Conservation (phyloP, 345 rosid genomes). For the Eucalyptus paniculata region DNA sequence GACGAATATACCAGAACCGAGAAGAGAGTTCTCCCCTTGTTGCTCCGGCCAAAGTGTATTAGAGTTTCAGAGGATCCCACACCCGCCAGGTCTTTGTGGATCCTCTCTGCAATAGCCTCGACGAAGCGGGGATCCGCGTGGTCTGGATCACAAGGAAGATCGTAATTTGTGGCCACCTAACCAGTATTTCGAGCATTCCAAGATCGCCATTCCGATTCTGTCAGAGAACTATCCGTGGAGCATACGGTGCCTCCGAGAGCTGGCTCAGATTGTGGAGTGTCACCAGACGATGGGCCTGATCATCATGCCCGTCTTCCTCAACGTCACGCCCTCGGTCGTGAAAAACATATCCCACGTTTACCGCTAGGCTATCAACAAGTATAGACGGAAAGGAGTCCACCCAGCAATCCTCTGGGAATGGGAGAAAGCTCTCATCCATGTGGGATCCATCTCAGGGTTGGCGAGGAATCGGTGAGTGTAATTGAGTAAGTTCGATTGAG, state of each 20-base stretch:
- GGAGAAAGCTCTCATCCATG: background rate
- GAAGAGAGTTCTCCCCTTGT: too few species aligned
- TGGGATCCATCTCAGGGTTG: background rate
- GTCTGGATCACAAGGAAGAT: too few species aligned
- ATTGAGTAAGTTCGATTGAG: background rate
- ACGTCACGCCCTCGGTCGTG: too few species aligned
- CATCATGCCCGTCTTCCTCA: too few species aligned
- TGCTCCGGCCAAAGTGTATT: too few species aligned
- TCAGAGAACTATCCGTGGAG: background rate
- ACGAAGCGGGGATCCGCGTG: too few species aligned
- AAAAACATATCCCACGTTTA: background rate
- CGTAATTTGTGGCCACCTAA: too few species aligned
- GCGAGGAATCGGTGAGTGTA: background rate
- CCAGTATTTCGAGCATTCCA: fast-evolving
- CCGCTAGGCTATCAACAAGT: fast-evolving
- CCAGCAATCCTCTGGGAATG: background rate
- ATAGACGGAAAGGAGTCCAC: fast-evolving
- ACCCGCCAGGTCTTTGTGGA: too few species aligned
- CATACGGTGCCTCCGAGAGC: fast-evolving
- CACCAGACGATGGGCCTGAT: too few species aligned
- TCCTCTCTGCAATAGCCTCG: too few species aligned
- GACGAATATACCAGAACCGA: too few species aligned
- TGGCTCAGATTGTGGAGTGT: fast-evolving
- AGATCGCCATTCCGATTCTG: background rate
- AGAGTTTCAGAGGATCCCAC: too few species aligned